Evolutionary conservation across 73 alveolate species (phyloP), one percentile per base, ranked within the genome.

Genomic region (Blepharisma stoltei): DNA sequence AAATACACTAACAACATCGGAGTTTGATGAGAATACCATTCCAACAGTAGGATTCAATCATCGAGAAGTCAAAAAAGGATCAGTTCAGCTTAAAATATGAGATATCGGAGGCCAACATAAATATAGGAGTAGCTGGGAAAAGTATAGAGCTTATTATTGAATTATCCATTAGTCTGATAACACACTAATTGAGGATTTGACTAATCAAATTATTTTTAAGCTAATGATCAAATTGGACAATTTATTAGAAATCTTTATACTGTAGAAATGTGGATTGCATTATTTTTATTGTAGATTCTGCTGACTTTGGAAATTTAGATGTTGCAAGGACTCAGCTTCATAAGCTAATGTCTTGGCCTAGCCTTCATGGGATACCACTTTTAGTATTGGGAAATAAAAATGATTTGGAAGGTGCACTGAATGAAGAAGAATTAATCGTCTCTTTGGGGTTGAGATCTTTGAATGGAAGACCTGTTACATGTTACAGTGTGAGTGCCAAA

Each of bases 71-170:
- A 92, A 83, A 71, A 90, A 87, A 67, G 94, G 95, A 41, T 83
- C 76, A 65, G 86, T 88, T 25, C 54, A 76, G 38, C 55, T 92
- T 79, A 90, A 90, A 67, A 67, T 92, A 54, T 92, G 98, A 97
- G 98, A 92, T 79, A 76, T 92, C 52, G 98, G 98, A 27, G 98
- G 98, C n/a, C 83, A 90, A 69, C 90, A 93, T 37, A 73, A 89
- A 55, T 92, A 87, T 71, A 55, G 98, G 68, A 94, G 87, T 48
- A 83, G 93, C 67, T 92, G 98, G 98, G 97, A 92, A 69, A 90
- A 92, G 52, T 91, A n/a, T n/a, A n/a, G n/a, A n/a, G n/a, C n/a
- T n/a, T n/a, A n/a, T n/a, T n/a, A n/a, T n/a, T n/a, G n/a, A n/a
- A n/a, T n/a, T n/a, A n/a, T n/a, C n/a, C n/a, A n/a, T n/a, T n/a